These are phyloP conservation scores for Neonectria sp. DNA, from an alignment of 2,329 filamentous ascomycete genomes.

Conservation along the genomic window DNA sequence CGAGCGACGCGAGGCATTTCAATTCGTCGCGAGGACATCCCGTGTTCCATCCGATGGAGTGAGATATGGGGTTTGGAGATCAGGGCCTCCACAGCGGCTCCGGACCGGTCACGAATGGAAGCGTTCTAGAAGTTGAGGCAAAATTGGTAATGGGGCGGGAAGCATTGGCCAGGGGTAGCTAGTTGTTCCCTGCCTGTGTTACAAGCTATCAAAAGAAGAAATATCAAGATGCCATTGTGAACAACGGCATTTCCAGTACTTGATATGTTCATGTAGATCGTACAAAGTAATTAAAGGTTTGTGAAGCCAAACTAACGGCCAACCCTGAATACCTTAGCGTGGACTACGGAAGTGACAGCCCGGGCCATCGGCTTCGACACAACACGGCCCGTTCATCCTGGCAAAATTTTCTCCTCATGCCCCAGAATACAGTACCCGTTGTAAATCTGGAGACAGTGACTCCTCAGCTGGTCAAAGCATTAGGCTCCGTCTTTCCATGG, in stretches of 20 bases:
- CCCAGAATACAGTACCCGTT: neutral
- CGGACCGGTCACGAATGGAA: slow-evolving; percentile 17
- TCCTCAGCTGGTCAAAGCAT: slow-evolving; percentile 1
- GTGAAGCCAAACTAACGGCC: neutral
- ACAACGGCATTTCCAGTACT: neutral
- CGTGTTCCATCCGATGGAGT: neutral
- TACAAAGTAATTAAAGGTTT: neutral
- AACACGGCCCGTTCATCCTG: slow-evolving; percentile 3
- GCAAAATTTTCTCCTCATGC: slow-evolving; percentile 5
- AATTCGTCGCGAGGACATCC: slow-evolving; percentile 7
- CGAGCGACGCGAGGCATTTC: slow-evolving; percentile 14
- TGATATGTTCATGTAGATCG: no score
- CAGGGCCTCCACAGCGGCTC: slow-evolving; percentile 9
- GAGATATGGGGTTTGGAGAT: slow-evolving; percentile 12
- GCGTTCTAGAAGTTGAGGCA: slow-evolving; percentile 1
- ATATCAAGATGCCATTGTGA: neutral
- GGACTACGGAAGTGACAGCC: neutral
- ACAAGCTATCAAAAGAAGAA: neutral
- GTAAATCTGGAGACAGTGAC: slow-evolving; percentile 9
- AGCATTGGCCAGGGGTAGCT: slow-evolving; percentile 20
- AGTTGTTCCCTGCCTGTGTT: neutral
- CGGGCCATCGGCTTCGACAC: slow-evolving; percentile 11
- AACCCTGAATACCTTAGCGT: neutral
- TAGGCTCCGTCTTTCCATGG: neutral
- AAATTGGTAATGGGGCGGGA: slow-evolving; percentile 23